phyloP scores from a whole-genome alignment of 805 yeast species.

The Candida coquimbonensis region DNA sequence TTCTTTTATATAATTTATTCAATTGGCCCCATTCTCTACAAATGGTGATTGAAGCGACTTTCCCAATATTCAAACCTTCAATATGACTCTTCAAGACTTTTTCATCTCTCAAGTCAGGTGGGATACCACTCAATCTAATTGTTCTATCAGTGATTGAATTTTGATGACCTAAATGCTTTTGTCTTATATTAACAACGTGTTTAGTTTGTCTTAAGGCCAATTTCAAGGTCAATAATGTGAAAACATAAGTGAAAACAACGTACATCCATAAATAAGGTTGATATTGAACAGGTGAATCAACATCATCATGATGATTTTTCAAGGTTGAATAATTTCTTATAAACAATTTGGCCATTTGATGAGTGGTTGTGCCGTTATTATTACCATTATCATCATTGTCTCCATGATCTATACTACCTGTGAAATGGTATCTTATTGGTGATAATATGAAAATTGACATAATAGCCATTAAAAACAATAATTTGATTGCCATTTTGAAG shows the following conservation, averaged over 20 bases:
- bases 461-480: conserved; percentile 55
- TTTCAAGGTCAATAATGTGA: conserved; percentile 60
- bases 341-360: conserved; percentile 1
- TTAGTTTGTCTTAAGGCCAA: conserved; percentile 63
- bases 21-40: conserved; percentile 83
- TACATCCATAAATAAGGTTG: conserved; percentile 75
- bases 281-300: conserved; percentile 31
- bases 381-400: conserved; percentile 24
- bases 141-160: conserved; percentile 90
- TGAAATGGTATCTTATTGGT: conserved; percentile 76
- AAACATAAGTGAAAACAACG: conserved; percentile 78
- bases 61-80: conserved; percentile 72
- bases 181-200: conserved; percentile 71
- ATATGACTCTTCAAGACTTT: conserved; percentile 66
- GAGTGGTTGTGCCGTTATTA: background rate
- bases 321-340: background rate
- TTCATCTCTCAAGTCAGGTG: conserved; percentile 69
- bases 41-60: conserved; percentile 66
- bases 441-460: conserved; percentile 72
- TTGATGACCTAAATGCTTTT: conserved; percentile 75
- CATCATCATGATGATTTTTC: conserved; percentile 21
- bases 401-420: conserved; percentile 70
- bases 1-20: conserved; percentile 54
- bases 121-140: conserved; percentile 80
- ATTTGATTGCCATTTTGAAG: conserved; percentile 79